Evolutionary conservation across 306 rosid species (phyloP), one percentile per base, ranked within the genome.

Genomic region (Begonia masoniana): DNA sequence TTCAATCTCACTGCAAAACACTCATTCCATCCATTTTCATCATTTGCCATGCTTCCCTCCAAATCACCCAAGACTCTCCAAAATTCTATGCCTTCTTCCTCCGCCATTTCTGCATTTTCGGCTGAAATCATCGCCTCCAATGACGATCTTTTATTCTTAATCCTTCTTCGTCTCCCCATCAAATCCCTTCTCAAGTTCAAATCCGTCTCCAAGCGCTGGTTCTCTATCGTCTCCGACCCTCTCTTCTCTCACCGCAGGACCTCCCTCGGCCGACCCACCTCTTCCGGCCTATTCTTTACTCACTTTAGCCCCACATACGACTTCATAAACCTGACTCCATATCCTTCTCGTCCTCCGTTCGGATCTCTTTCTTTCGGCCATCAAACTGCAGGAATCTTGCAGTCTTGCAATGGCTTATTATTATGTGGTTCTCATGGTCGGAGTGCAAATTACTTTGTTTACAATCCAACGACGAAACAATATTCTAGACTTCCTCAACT

Each of bases 371-470:
- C 51, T 59, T 58, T 63, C 53, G 3, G 9, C 9, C 39, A 31
- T 60, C 69, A 2, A 36, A 11, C 6, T 43, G 5, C 23, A 10
- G 15, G 31, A 35, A 66, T 74, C 42, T 21, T 54, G 1, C 62
- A 62, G 24, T 67, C 74, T 21, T 70, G 73, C 63, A 70, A 74
- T 19, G 76, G 80, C 2, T 59, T 74, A 24, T 9, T 70, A n/a
- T n/a, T 68, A 6, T 66, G 62, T 62, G 59, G 70, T 14, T 4
- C 12, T 31, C 13, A n/a, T 59, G 15, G 50, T 35, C 55, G 52
- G 3, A 31, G 1, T 4, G 50, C 21, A 12, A 21, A n/a, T 57
- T 69, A 53, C 56, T 65, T 46, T 47, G 57, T 69, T 1, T 62
- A 55, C 10, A 74, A 74, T 57, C 68, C 68, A 4, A 57, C 73